Percentiles rank a stretch among this genome's conserved stretches.
Conservation (phyloP, 2,329 filamentous ascomycete genomes). For the Aspergillus puulaauensis region DNA sequence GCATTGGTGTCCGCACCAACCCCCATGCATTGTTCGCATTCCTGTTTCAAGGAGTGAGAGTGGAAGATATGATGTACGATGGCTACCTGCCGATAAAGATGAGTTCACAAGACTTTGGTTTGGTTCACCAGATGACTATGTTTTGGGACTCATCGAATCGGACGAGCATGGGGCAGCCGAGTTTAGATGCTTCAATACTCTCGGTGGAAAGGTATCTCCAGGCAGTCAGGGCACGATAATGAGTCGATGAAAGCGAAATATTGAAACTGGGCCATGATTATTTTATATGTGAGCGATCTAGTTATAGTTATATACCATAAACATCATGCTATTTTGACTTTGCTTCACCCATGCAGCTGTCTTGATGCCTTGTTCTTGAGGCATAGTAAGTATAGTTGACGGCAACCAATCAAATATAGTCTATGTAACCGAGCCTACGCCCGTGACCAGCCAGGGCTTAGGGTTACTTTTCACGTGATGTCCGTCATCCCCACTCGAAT, state of each 20-base stretch:
- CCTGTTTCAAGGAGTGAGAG: constrained; percentile 33
- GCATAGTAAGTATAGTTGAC: constrained; percentile 6
- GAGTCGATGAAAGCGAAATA: constrained; percentile 16
- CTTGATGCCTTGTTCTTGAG: background rate
- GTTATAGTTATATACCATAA: background rate
- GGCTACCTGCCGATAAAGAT: constrained; percentile 25
- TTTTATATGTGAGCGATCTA: background rate
- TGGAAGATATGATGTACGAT: constrained; percentile 37
- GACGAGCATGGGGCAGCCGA: constrained; percentile 17
- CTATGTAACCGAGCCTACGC: constrained; percentile 17
- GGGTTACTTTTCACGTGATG: constrained; percentile 22
- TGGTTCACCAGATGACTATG: constrained; percentile 34
- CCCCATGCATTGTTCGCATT: constrained; percentile 31
- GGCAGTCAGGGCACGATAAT: constrained; percentile 19
- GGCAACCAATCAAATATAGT: constrained; percentile 13
- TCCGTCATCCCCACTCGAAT: constrained; percentile 41
- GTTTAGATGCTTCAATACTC: constrained; percentile 30
- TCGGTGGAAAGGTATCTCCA: constrained; percentile 22
- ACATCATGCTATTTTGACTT: background rate
- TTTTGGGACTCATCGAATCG: constrained; percentile 32
- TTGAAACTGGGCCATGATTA: background rate
- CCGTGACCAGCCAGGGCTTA: constrained; percentile 30
- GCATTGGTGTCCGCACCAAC: constrained; percentile 31
- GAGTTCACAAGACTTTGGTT: constrained; percentile 35
- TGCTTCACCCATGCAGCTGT: background rate